Evolutionary conservation across 2,329 filamentous ascomycete genomes (phyloP).

Genomic region (Talaromyces marneffei): DNA sequence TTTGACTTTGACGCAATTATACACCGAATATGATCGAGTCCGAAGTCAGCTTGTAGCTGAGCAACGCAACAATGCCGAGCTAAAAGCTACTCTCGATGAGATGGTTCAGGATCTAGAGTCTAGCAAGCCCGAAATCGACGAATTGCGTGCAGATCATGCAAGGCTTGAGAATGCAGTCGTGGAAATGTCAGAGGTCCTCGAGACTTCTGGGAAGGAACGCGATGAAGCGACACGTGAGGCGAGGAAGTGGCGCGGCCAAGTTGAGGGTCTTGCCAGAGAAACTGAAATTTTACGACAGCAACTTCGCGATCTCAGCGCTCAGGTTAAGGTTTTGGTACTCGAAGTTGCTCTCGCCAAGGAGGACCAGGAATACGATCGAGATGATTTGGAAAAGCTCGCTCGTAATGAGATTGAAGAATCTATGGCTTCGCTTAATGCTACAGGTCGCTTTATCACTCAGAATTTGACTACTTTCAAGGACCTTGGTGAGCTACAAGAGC

Average conservation of each 20-base stretch:
- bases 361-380: constrained; percentile 70
- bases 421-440: constrained; percentile 71
- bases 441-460: constrained; percentile 81
- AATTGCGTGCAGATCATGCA: constrained; percentile 73
- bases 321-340: constrained; percentile 84
- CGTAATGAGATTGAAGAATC: constrained; percentile 68
- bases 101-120: constrained; percentile 80
- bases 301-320: constrained; percentile 79
- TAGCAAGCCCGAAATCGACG: constrained; percentile 80
- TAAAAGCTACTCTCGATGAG: constrained; percentile 73
- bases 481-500: constrained; percentile 74
- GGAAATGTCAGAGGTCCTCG: constrained; percentile 76
- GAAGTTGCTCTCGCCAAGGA: constrained; percentile 72
- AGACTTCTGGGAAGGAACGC: constrained; percentile 73
- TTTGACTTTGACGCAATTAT: constrained; percentile 58
- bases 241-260: constrained; percentile 69
- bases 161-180: constrained; percentile 73
- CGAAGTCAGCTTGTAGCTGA: constrained; percentile 68
- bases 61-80: constrained; percentile 65
- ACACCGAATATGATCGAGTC: constrained; percentile 55
- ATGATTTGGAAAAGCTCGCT: constrained; percentile 71
- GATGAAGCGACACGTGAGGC: constrained; percentile 72
- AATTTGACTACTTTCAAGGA: constrained; percentile 86
- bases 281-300: constrained; percentile 76
- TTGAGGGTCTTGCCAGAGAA: constrained; percentile 59